These are phyloP conservation scores for Berkeleyomyces basicola DNA, from an alignment of 2,329 filamentous ascomycete species.

Conservation along the genomic window DNA sequence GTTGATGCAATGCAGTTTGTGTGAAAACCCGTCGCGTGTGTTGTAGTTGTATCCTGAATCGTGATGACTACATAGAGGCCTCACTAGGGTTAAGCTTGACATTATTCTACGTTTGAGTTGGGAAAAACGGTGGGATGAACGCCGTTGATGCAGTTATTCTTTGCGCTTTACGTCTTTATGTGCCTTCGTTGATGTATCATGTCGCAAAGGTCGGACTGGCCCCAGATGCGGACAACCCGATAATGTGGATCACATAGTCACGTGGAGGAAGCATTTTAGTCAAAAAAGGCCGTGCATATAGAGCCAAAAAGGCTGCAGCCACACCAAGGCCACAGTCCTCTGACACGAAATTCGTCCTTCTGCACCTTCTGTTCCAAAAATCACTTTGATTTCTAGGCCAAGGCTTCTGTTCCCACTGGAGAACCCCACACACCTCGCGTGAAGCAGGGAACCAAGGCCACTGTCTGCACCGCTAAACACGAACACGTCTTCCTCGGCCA, in stretches of 20 bases:
- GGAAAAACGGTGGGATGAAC: no score
- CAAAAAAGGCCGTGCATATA: background rate
- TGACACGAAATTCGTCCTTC: background rate
- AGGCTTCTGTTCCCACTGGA: background rate
- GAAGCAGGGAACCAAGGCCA: slow-evolving; percentile 1
- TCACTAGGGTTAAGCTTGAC: no score
- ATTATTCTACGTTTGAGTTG: no score
- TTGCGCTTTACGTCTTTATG: no score
- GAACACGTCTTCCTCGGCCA: slow-evolving; percentile 1
- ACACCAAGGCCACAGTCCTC: background rate
- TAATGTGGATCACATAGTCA: no score
- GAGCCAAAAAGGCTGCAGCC: background rate
- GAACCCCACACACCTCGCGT: slow-evolving; percentile 8
- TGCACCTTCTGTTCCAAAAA: background rate
- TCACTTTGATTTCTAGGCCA: background rate
- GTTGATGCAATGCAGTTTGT: background rate
- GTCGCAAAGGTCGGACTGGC: no score
- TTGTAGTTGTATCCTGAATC: background rate
- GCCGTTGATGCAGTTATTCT: no score
- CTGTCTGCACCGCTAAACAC: slow-evolving; percentile 4
- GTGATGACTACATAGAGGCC: no score
- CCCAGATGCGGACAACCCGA: no score
- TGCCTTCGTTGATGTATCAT: no score
- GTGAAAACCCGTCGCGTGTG: background rate
- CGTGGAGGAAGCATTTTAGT: background rate